phyloP scores from a whole-genome alignment of 2,329 filamentous ascomycete species.

The Nemania abortiva region DNA sequence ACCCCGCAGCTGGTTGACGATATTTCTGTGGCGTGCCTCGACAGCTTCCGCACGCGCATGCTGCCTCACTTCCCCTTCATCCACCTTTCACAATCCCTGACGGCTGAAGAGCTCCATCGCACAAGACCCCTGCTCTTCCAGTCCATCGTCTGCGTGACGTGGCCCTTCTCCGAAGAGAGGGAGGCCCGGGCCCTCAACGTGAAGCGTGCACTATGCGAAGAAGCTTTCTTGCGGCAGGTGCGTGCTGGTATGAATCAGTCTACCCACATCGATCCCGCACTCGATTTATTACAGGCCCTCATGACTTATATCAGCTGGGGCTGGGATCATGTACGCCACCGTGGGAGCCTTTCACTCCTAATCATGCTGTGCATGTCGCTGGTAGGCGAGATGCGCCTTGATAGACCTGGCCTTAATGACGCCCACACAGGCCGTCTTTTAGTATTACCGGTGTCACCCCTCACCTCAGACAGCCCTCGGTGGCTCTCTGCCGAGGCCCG shows the following conservation, averaged over 20 bases:
- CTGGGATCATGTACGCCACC: neutral
- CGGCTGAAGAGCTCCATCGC: neutral
- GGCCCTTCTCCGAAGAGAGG: neutral
- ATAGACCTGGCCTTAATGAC: neutral
- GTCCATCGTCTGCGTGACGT: slow-evolving; percentile 3
- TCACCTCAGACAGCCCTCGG: too few species aligned
- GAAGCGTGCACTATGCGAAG: neutral
- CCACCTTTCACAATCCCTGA: neutral
- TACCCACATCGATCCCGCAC: neutral
- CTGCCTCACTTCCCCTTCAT: slow-evolving; percentile 7
- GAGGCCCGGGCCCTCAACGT: neutral
- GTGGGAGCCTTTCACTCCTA: neutral
- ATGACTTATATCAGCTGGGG: slow-evolving; percentile 5
- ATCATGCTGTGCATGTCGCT: neutral
- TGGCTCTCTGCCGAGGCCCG: neutral
- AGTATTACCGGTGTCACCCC: too few species aligned
- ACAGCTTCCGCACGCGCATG: neutral
- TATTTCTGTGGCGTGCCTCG: neutral
- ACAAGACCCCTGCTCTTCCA: neutral
- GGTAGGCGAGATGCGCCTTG: neutral
- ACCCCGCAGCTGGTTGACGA: neutral
- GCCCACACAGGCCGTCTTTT: neutral
- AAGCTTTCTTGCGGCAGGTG: neutral
- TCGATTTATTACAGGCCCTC: neutral
- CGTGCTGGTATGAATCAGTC: neutral